Percentiles rank a stretch among this genome's conserved stretches.
phyloP scores from a whole-genome alignment of 106 monocot species.

The Platanthera zijinensis region DNA sequence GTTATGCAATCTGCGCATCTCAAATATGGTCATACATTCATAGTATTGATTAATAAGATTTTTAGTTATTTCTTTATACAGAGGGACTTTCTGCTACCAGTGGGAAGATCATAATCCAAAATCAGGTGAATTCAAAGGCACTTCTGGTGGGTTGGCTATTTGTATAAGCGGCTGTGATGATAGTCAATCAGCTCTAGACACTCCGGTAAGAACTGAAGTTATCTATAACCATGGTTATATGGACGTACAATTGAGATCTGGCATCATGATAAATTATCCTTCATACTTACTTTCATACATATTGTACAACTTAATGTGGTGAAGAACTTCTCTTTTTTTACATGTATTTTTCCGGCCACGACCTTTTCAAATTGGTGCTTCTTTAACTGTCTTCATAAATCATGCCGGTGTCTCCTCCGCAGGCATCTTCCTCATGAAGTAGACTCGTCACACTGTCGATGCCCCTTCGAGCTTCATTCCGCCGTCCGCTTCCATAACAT shows the following conservation, averaged over 20 bases:
- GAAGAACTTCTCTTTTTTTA: neutral
- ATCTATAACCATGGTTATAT: neutral
- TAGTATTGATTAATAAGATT: slow-evolving; percentile 12
- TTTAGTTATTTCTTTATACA: slow-evolving; percentile 5
- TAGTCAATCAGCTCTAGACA: slow-evolving; percentile 34
- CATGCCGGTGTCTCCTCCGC: too few relatives aligned
- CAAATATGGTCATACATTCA: too few relatives aligned
- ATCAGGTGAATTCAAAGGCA: slow-evolving; percentile 21
- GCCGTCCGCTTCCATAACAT: too few relatives aligned
- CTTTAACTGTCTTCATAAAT: neutral
- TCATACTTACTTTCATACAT: neutral
- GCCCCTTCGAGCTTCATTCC: too few relatives aligned
- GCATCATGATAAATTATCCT: neutral
- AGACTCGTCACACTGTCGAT: too few relatives aligned
- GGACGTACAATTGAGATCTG: neutral
- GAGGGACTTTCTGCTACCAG: slow-evolving; percentile 16
- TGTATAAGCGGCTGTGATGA: slow-evolving; percentile 41
- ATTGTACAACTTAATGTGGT: neutral
- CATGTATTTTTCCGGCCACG: neutral
- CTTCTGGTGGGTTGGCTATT: slow-evolving; percentile 32
- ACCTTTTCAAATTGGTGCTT: neutral
- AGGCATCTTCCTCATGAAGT: too few relatives aligned
- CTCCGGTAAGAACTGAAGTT: slow-evolving; percentile 15
- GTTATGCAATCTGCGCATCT: too few relatives aligned
- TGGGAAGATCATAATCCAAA: slow-evolving; percentile 27